Evolutionary conservation across 2,329 filamentous ascomycete genomes (phyloP), one percentile per base, ranked within the genome.

Genomic region (Sclerotinia subarctica): DNA sequence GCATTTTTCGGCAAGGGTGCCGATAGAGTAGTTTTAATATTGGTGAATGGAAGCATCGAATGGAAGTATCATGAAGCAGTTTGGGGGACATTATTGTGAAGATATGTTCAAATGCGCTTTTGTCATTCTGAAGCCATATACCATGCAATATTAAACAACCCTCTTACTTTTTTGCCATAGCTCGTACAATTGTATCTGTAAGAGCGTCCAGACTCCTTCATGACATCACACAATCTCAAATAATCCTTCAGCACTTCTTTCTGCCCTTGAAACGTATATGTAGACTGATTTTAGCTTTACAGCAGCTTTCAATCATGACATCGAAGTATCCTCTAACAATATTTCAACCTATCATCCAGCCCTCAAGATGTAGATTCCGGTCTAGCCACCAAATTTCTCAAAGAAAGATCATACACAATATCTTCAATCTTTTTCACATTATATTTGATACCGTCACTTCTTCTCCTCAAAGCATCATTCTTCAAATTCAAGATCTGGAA

Each of bases 401-500:
- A 81, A 32, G 92, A 94, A 68, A 99, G 82, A 78, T 99, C 95
- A 77, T 99, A 99, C 63, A 98, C 94, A 17, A 99, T 93, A 77
- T 98, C 95, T 82, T 99, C 95, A 17, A 97, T 93, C 78, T 96
- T 94, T 84, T 98, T 99, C 76, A 99, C 93, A 75, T 91, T 90
- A 78, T 99, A 99, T 84, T 99, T 99, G 80, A 99, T 91, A 6
- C 90, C 91, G 80, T 99, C 95, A 67, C 92, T 93, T 70, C 93
- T 86, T 81, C 93, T 92, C 69, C 95, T 86, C 76, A 99, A 81
- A 29, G 89, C 88, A 78, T 99, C 95, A 76, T 99, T 99, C 85
- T 98, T 98, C 74, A 99, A 84, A 78, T 99, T 99, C 73, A 99
- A 86, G 73, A 98, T 87, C 84, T 98, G 95, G 81, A 99, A 99